phyloP scores from a whole-genome alignment of 345 rosid species.

The Hirschfeldia incana region DNA sequence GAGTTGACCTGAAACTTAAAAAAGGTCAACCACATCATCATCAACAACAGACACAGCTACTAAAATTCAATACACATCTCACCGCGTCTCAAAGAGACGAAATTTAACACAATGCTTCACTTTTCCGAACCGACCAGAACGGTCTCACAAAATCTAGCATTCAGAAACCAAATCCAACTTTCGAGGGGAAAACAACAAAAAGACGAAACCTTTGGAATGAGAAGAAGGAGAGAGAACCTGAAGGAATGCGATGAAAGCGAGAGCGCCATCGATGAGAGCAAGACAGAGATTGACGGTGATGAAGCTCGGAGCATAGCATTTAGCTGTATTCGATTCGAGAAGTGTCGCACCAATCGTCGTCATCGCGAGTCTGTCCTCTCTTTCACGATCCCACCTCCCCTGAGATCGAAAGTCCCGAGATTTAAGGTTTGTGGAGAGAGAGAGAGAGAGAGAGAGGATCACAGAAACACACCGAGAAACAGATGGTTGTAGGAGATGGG shows the following conservation, averaged over 20 bases:
- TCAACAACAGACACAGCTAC: background rate
- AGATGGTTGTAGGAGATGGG: slow-evolving; percentile 39
- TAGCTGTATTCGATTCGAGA: slow-evolving; percentile 11
- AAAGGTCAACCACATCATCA: slow-evolving; percentile 15
- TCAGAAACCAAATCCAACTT: slow-evolving; percentile 7
- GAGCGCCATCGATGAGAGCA: slow-evolving; percentile 37
- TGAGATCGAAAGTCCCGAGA: slow-evolving; percentile 39
- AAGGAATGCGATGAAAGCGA: slow-evolving; percentile 39
- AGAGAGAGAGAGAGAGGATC: slow-evolving; percentile 8
- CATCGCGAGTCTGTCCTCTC: background rate
- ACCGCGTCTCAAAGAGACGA: background rate
- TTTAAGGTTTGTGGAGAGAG: slow-evolving; percentile 35
- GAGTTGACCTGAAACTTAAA: slow-evolving; percentile 38
- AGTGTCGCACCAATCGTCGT: slow-evolving; percentile 22
- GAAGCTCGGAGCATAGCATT: slow-evolving; percentile 39
- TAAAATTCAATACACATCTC: slow-evolving; percentile 5
- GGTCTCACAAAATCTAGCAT: slow-evolving; percentile 9
- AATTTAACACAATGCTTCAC: slow-evolving; percentile 24
- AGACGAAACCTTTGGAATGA: background rate
- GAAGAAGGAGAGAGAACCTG: slow-evolving; percentile 28
- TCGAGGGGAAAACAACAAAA: background rate
- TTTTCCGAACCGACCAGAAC: background rate
- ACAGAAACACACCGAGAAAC: slow-evolving; percentile 30
- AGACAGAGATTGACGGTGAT: slow-evolving; percentile 38
- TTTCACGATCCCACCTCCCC: slow-evolving; percentile 16